Evolutionary conservation across 768 basidiomycete species (phyloP).

Genomic region (Agaricus subrufescens): DNA sequence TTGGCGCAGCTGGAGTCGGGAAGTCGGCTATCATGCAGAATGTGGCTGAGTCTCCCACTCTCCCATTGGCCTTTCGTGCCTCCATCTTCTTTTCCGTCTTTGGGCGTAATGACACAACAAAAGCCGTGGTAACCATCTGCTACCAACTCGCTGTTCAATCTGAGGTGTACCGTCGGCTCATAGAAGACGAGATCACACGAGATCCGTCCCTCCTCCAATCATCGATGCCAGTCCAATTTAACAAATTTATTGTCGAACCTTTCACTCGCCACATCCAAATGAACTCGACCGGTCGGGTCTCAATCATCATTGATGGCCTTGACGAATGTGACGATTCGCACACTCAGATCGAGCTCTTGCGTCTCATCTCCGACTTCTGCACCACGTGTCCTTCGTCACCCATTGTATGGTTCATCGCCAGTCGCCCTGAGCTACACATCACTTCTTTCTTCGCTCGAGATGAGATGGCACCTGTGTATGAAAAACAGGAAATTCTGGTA

Average conservation of each 20-base stretch:
- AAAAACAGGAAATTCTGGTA: no score
- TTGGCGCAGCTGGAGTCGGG: slow-evolving; percentile 22
- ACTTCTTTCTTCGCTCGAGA: slow-evolving; percentile 2
- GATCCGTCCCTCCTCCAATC: neutral
- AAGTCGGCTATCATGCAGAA: slow-evolving; percentile 27
- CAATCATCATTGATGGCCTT: slow-evolving; percentile 17
- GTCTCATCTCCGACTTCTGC: neutral
- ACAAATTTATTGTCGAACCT: slow-evolving; percentile 12
- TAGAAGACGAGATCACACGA: slow-evolving; percentile 7
- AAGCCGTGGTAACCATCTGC: slow-evolving; percentile 17
- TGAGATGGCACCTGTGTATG: neutral
- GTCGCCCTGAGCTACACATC: slow-evolving; percentile 21
- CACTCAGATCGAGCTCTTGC: slow-evolving; percentile 12
- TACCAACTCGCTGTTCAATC: slow-evolving; percentile 14
- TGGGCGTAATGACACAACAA: neutral
- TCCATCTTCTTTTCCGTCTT: slow-evolving; percentile 18
- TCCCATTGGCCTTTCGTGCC: slow-evolving; percentile 6
- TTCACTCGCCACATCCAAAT: neutral
- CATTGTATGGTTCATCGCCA: slow-evolving; percentile 19
- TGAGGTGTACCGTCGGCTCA: neutral
- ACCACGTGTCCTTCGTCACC: slow-evolving; percentile 1
- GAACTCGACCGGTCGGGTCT: neutral
- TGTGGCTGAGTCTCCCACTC: slow-evolving; percentile 15
- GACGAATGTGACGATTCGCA: slow-evolving; percentile 18
- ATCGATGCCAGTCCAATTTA: slow-evolving; percentile 7